A percentile compares a stretch with the other conserved stretches of the same genome.
These are phyloP conservation scores for Mortierella sp. DNA, from an alignment of 371 early-diverging fungal genomes.

Conservation along the genomic window DNA sequence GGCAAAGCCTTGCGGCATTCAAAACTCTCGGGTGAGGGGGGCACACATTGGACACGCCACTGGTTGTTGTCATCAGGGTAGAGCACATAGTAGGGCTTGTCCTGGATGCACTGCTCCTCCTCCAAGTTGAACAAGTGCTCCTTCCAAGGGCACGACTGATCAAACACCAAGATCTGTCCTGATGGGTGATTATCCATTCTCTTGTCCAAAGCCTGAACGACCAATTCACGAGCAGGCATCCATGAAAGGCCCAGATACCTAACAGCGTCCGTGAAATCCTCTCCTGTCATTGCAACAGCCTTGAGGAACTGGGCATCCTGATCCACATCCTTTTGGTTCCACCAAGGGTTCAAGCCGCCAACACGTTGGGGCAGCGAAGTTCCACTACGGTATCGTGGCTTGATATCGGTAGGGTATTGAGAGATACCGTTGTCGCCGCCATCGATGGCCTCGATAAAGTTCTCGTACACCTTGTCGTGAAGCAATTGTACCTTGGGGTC, in stretches of 20 bases:
- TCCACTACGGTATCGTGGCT: slow-evolving; percentile 83
- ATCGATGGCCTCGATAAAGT: slow-evolving; percentile 83
- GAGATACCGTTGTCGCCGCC: slow-evolving; percentile 93
- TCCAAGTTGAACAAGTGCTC: slow-evolving; percentile 85
- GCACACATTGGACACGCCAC: slow-evolving; percentile 88
- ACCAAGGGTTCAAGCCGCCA: slow-evolving; percentile 89
- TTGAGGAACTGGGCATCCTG: slow-evolving; percentile 77
- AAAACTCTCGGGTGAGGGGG: slow-evolving; percentile 82
- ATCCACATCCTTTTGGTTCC: slow-evolving; percentile 86
- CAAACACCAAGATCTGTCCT: slow-evolving; percentile 86
- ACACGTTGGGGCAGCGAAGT: slow-evolving; percentile 87
- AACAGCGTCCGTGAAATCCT: slow-evolving; percentile 76
- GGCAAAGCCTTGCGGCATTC: slow-evolving; percentile 91
- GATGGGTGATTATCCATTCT: slow-evolving; percentile 73
- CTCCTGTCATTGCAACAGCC: slow-evolving; percentile 83
- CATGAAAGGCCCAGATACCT: slow-evolving; percentile 77
- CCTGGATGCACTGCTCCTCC: slow-evolving; percentile 61
- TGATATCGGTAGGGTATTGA: slow-evolving; percentile 81
- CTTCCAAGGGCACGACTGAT: slow-evolving; percentile 92
- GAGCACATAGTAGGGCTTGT: slow-evolving; percentile 79
- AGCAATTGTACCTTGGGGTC: slow-evolving; percentile 71
- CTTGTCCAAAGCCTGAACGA: slow-evolving; percentile 71
- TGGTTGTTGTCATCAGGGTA: slow-evolving; percentile 80
- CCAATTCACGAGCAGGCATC: slow-evolving; percentile 91
- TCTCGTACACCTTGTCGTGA: slow-evolving; percentile 86